Conservation (phyloP, 176 grass and related monocot genomes). For the Paspalum vaginatum region DNA sequence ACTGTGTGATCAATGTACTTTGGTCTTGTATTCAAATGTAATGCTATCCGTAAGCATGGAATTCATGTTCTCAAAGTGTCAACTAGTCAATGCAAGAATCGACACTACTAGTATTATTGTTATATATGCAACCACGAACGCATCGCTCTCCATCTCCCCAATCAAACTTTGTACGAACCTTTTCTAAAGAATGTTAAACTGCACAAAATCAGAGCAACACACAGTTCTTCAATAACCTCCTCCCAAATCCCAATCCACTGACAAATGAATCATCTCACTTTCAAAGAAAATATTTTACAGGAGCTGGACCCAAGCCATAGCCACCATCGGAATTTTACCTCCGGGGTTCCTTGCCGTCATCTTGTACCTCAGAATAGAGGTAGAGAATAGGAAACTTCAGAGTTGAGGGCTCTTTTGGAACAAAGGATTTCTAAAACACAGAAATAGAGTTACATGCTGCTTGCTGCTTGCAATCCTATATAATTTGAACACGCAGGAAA, state of each 20-base stretch:
- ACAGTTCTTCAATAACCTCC: neutral
- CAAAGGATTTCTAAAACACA: too few relatives aligned
- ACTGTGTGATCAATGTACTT: constrained; percentile 26
- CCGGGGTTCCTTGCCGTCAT: neutral
- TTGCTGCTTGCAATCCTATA: too few relatives aligned
- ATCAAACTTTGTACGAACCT: neutral
- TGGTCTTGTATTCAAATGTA: constrained; percentile 26
- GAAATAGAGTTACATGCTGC: too few relatives aligned
- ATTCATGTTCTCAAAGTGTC: constrained; percentile 9
- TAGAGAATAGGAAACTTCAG: neutral
- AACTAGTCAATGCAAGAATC: neutral
- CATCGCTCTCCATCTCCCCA: neutral
- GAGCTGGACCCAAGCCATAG: neutral
- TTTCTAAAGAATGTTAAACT: neutral
- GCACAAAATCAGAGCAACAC: neutral
- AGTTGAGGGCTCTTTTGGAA: too few relatives aligned
- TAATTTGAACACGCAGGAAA: too few relatives aligned
- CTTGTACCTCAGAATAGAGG: too few relatives aligned
- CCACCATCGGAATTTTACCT: neutral
- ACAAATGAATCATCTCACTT: neutral
- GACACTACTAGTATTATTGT: neutral
- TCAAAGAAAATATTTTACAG: neutral
- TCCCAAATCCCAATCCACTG: neutral
- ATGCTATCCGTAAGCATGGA: constrained; percentile 24
- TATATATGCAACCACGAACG: neutral